Conservation (phyloP, 1,139 yeast species). For the Kodamaea derodonti region DNA sequence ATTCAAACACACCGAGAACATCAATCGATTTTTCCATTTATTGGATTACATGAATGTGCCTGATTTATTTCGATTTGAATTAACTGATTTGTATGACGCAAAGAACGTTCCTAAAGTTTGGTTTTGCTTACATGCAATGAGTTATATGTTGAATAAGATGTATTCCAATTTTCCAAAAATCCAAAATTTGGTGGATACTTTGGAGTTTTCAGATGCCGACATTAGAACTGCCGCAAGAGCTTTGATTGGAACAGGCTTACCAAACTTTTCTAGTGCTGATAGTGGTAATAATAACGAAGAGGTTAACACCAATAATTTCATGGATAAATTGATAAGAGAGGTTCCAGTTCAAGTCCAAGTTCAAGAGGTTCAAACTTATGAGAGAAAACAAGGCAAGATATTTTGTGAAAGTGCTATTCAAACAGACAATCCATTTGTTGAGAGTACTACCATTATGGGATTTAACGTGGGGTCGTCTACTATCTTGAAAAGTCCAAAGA, state of each 20-base stretch:
- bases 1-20: constrained; percentile 90
- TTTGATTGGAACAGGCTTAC: constrained; percentile 57
- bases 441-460: constrained; percentile 7
- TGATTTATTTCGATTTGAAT: constrained; percentile 80
- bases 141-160: constrained; percentile 56
- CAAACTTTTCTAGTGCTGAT: constrained; percentile 56
- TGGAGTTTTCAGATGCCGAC: constrained; percentile 65
- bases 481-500: constrained; percentile 1
- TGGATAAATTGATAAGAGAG: constrained; percentile 11
- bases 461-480: constrained; percentile 10
- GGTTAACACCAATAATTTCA: constrained; percentile 8
- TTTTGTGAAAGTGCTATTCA: constrained; percentile 14
- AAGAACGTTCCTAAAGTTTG: constrained; percentile 92
- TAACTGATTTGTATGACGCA: constrained; percentile 89
- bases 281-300: constrained; percentile 14
- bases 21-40: constrained; percentile 76
- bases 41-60: constrained; percentile 75
- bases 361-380: background rate
- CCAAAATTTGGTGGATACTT: constrained; percentile 57
- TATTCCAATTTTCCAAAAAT: constrained; percentile 59
- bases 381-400: constrained; percentile 3
- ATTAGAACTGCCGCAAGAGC: constrained; percentile 65
- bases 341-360: constrained; percentile 1
- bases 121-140: constrained; percentile 87
- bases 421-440: constrained; percentile 13